A percentile compares a stretch with the other conserved stretches of the same genome.
Conservation (phyloP, 2,329 filamentous ascomycete genomes). For the Pestalotiopsis sp. region DNA sequence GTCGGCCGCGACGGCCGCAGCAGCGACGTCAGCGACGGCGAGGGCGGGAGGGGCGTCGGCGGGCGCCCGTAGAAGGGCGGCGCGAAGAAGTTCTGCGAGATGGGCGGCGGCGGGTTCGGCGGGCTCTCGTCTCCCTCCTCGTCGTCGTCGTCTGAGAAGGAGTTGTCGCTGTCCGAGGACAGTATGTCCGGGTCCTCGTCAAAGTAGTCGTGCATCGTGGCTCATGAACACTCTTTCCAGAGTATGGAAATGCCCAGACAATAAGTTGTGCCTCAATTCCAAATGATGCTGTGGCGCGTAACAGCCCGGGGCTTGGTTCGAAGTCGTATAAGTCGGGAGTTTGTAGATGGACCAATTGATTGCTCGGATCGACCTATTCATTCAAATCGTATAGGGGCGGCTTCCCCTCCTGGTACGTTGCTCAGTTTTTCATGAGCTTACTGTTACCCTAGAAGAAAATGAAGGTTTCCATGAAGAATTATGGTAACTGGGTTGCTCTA, state of each 20-base stretch:
- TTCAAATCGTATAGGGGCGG: too few species aligned
- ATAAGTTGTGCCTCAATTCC: too few species aligned
- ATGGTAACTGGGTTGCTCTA: neutral
- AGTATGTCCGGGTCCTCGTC: slow-evolving; percentile 12
- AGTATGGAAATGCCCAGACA: too few species aligned
- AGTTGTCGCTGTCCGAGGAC: slow-evolving; percentile 7
- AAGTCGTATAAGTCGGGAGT: too few species aligned
- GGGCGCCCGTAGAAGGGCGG: slow-evolving; percentile 97
- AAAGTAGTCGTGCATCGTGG: slow-evolving; percentile 14
- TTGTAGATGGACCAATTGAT: too few species aligned
- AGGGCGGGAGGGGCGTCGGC: slow-evolving; percentile 91
- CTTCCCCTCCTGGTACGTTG: too few species aligned
- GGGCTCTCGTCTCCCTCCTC: slow-evolving; percentile 33
- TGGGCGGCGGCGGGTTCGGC: slow-evolving; percentile 39
- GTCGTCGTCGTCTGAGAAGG: slow-evolving; percentile 26
- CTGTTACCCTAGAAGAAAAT: neutral
- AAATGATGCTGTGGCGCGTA: too few species aligned
- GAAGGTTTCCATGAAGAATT: neutral
- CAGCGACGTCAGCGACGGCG: slow-evolving; percentile 88
- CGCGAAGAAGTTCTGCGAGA: slow-evolving; percentile 59
- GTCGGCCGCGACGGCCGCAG: slow-evolving; percentile 89
- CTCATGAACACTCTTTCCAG: neutral
- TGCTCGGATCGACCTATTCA: too few species aligned
- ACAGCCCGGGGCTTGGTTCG: too few species aligned
- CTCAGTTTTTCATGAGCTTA: too few species aligned